Evolutionary conservation across 1,284 basidiomycete genomes (phyloP), one percentile per base, ranked within the genome.

Genomic region (Malassezia japonica): DNA sequence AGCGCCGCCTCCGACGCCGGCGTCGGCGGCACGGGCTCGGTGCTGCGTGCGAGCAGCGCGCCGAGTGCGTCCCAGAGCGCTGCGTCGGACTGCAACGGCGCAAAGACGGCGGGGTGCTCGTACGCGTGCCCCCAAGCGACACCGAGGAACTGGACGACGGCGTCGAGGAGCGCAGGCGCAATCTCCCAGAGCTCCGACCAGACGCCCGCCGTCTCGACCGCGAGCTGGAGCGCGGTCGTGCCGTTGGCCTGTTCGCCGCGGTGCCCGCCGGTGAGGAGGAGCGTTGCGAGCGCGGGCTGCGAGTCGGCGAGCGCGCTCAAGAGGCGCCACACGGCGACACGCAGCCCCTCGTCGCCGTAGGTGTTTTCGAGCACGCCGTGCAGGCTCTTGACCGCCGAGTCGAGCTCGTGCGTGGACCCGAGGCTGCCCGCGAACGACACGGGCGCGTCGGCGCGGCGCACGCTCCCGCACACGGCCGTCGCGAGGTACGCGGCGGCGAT

Each of bases 221-320:
- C 87, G 20, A 72, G 63, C 44, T 70, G 69, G 33, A 78, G 57
- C 0, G 69, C 67, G 0, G 67, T 72, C 35, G 50, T 49, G 31
- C 48, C 3, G 45, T 36, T 21, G 43, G 48, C 23, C 47, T 50
- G 27, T 46, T 44, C 23, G 38, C 78, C 29, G 77, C 75, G 49
- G 78, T 80, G 72, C 81, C 80, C 79, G 2, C 83, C 89, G 0
- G 81, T 82, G 45, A 88, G 81, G 51, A 92, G 83, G 15, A 94
- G 77, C 37, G 81, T 80, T 0, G 87, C 87, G 5, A 94, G 78
- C 0, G 89, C 87, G 1, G 90, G 88, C 65, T 92, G 88, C 49
- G 83, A 84, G 57, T 87, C 83, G 18, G 90, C 82, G 3, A 87
- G 83, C 12, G 86, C 78, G 0, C 84, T 78, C 23, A 92, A 81